Evolutionary conservation across 2,329 filamentous ascomycete genomes (phyloP).

Genomic region (Pseudofabraea citricarpa): DNA sequence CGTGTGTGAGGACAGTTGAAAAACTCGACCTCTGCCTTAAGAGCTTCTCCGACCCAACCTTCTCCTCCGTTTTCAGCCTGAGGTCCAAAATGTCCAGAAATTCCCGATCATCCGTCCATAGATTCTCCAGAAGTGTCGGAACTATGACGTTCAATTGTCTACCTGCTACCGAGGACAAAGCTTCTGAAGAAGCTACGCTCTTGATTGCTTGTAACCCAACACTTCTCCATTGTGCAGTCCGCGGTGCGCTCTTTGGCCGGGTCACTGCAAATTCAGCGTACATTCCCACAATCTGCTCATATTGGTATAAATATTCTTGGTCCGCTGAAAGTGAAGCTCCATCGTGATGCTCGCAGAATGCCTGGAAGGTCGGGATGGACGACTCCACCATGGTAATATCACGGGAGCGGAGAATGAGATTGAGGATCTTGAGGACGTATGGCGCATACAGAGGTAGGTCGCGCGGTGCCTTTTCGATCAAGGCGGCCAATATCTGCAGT

Average conservation of each 20-base stretch:
- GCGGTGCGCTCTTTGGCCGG: conserved; percentile 60
- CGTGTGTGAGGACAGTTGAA: conserved; percentile 69
- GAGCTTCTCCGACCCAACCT: conserved; percentile 58
- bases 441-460: conserved; percentile 85
- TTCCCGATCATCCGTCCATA: conserved; percentile 70
- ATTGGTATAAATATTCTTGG: conserved; percentile 75
- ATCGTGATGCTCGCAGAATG: conserved; percentile 86
- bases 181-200: conserved; percentile 75
- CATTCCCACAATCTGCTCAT: conserved; percentile 72
- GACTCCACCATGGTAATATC: conserved; percentile 93
- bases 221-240: conserved; percentile 73
- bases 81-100: conserved; percentile 64
- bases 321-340: conserved; percentile 80
- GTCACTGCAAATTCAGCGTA: conserved; percentile 80
- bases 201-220: conserved; percentile 74
- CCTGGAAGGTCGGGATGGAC: conserved; percentile 78
- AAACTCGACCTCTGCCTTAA: conserved; percentile 70
- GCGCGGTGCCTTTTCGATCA: conserved; percentile 89
- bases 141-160: conserved; percentile 75
- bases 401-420: conserved; percentile 75
- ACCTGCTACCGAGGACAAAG: conserved; percentile 68
- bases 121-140: conserved; percentile 80
- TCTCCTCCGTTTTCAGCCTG: conserved; percentile 65
- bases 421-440: conserved; percentile 79
- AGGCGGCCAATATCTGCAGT: conserved; percentile 81